phyloP scores from a whole-genome alignment of 2,329 filamentous ascomycete genomes.

The Fusarium buharicum region DNA sequence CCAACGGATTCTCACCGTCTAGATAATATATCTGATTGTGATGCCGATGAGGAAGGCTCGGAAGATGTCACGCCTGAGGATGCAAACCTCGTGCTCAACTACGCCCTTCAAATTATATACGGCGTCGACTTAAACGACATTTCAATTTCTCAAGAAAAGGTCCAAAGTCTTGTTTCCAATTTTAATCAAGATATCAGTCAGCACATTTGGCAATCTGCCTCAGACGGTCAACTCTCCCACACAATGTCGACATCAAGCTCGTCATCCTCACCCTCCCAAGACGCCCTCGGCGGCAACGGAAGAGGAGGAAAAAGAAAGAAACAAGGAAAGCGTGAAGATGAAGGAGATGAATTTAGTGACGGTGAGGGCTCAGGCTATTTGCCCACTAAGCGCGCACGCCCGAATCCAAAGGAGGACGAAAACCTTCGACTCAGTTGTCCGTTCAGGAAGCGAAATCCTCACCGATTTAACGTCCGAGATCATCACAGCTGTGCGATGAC shows the following conservation, averaged over 20 bases:
- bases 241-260: constrained; percentile 48
- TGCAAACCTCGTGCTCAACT: constrained; percentile 50
- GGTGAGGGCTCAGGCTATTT: constrained; percentile 48
- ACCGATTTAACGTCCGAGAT: constrained; percentile 58
- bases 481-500: constrained; percentile 58
- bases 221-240: constrained; percentile 47
- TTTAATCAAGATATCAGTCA: constrained; percentile 50
- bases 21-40: constrained; percentile 1
- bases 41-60: constrained; percentile 32
- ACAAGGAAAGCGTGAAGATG: constrained; percentile 45
- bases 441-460: constrained; percentile 57
- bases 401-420: constrained; percentile 51
- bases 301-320: constrained; percentile 52
- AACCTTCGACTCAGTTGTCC: constrained; percentile 56
- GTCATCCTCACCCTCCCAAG: constrained; percentile 47
- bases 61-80: constrained; percentile 49
- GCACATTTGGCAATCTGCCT: constrained; percentile 48
- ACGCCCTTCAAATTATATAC: constrained; percentile 52
- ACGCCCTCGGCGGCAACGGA: constrained; percentile 37
- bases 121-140: constrained; percentile 52
- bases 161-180: constrained; percentile 48
- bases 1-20: constrained; percentile 28
- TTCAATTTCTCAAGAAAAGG: constrained; percentile 42
- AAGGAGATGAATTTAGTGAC: constrained; percentile 51
- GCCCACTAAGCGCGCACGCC: constrained; percentile 47